Evolutionary conservation across 202 grass and related monocot species (phyloP), one percentile per base, ranked within the genome.

Genomic region (Zizania palustris): DNA sequence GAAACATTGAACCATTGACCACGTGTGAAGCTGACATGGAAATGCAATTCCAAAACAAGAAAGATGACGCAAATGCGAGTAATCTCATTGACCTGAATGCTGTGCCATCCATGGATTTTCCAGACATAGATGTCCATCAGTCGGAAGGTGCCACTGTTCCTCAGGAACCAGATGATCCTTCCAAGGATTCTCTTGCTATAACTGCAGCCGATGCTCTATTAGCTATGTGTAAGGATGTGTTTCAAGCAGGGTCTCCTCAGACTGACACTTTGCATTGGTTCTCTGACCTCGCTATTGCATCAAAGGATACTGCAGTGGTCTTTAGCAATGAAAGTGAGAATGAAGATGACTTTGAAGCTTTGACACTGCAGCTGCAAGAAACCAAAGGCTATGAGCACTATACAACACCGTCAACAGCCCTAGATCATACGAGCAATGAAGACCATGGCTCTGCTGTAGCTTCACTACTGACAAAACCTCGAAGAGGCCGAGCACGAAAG

Each of bases 41-140:
- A 61, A 48, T 76, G 28, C 76, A 74, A 59, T 44, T 75, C 21
- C 15, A 55, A 43, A 40, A n/a, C 16, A 80, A 73, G 65, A 77
- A 83, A 67, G 65, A 13, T 63, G 78, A 63, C 63, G 51, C 21
- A 53, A 46, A 62, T 45, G 12, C 15, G 15, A 82, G 56, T 65
- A 78, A 54, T 78, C 73, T 76, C 71, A 91, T 97, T 54, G 83
- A 96, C 76, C 88, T 96, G 59, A 96, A 96, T 65, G 81, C 82
- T 75, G 84, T 85, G 35, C 71, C 88, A 4, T 68, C 45, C 35
- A 74, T 69, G 41, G 83, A 87, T 85, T 81, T 85, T 50, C 37
- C 16, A 15, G 86, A 46, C 41, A 79, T 80, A 7, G 71, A 84
- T 84, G 33, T 18, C 34, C 16, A 3, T 65, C 28, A 42, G 66